A percentile compares a stretch with the other conserved stretches of the same genome.
Conservation (phyloP, 148 eudicot genomes). For the Heliosperma pusillum region DNA sequence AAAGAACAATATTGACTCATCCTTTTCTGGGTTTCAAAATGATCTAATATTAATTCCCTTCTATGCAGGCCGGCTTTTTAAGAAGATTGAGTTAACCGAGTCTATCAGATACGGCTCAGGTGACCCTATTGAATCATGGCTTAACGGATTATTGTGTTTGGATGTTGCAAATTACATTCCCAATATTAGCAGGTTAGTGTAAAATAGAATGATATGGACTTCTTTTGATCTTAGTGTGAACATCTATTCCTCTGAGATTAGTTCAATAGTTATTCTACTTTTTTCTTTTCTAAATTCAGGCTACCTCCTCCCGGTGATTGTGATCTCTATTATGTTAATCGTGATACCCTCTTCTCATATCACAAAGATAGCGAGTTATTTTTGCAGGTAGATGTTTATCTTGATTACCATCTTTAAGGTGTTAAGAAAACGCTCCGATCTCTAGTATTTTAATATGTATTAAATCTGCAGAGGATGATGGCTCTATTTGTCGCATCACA, state of each 20-base stretch:
- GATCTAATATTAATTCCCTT: neutral
- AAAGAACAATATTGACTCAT: neutral
- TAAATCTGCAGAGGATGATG: constrained; percentile 88
- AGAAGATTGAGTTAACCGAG: constrained; percentile 78
- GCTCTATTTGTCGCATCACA: constrained; percentile 96
- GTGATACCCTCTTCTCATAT: constrained; percentile 95
- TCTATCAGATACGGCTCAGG: constrained; percentile 92
- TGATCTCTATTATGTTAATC: constrained; percentile 91
- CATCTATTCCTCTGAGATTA: neutral
- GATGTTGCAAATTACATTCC: constrained; percentile 82
- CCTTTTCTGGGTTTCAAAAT: neutral
- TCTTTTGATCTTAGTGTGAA: neutral
- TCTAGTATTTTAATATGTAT: constrained; percentile 4
- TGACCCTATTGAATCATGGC: constrained; percentile 94
- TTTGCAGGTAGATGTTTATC: constrained; percentile 61
- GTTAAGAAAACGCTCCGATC: neutral
- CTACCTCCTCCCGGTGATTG: constrained; percentile 74
- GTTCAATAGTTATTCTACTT: neutral
- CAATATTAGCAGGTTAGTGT: constrained; percentile 65
- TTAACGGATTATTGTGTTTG: constrained; percentile 73
- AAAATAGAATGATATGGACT: neutral
- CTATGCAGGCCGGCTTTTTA: constrained; percentile 72
- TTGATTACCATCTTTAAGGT: neutral
- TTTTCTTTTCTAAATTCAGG: constrained; percentile 33
- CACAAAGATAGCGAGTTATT: constrained; percentile 91